Conservation (phyloP, 208 protist genomes). For the Crithidia bombi region DNA sequence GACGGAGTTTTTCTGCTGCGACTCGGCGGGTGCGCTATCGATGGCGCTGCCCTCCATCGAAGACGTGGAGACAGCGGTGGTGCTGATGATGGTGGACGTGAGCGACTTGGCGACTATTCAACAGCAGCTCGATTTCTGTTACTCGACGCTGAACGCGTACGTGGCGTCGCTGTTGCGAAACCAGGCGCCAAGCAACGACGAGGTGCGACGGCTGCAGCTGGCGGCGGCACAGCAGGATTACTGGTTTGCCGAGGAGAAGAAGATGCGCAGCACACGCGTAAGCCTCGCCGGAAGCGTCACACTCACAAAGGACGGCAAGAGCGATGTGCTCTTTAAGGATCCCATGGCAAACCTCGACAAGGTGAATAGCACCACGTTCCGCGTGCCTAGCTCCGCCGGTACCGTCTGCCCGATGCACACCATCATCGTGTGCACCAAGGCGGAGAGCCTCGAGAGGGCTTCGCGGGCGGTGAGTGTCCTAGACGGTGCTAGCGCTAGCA, state of each 20-base stretch:
- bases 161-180: conserved; percentile 53
- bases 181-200: conserved; percentile 69
- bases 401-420: conserved; percentile 55
- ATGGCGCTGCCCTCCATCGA: conserved; percentile 74
- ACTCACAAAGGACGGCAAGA: background rate
- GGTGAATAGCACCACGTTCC: conserved; percentile 37
- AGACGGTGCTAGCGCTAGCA: conserved; percentile 12
- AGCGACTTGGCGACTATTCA: conserved; percentile 52
- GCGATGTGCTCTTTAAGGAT: conserved; percentile 26
- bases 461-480: conserved; percentile 37
- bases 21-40: conserved; percentile 70
- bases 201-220: conserved; percentile 72
- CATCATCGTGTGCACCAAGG: conserved; percentile 78
- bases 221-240: conserved; percentile 63
- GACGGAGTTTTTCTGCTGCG: conserved; percentile 88
- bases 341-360: conserved; percentile 33
- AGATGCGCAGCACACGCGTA: conserved; percentile 21
- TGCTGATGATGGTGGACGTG: conserved; percentile 80
- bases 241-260: conserved; percentile 61
- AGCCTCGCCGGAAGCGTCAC: conserved; percentile 21
- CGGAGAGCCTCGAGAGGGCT: conserved; percentile 60
- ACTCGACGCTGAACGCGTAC: conserved; percentile 55
- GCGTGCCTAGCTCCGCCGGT: conserved; percentile 30
- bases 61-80: conserved; percentile 61
- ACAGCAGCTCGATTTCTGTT: conserved; percentile 63